Evolutionary conservation across 208 protist species (phyloP).

Genomic region (Wallacemonas sp.): DNA sequence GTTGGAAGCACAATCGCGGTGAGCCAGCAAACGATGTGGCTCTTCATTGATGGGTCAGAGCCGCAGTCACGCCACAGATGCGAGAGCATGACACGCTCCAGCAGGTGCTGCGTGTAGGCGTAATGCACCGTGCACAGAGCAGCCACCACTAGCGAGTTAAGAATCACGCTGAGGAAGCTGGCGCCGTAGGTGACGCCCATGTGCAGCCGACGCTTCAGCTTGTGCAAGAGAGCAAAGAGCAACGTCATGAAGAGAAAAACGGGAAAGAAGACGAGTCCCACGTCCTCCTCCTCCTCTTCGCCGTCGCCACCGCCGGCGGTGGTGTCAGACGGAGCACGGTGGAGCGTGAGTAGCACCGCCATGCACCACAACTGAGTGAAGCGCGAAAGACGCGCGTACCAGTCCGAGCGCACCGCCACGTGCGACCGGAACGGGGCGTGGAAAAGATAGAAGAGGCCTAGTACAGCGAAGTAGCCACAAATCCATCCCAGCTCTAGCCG

Average conservation of each 20-base stretch:
- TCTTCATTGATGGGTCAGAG: background rate
- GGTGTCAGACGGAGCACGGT: conserved; percentile 5
- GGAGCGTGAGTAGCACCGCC: conserved; percentile 16
- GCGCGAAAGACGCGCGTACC: conserved; percentile 27
- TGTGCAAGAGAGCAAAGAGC: conserved; percentile 20
- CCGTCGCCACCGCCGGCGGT: background rate
- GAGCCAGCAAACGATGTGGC: background rate
- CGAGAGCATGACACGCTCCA: background rate
- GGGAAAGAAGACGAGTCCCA: conserved; percentile 25
- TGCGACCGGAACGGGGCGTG: conserved; percentile 32
- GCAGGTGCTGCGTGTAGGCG: conserved; percentile 6
- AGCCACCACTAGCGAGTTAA: conserved; percentile 26
- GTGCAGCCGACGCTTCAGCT: conserved; percentile 14
- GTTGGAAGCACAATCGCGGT: background rate
- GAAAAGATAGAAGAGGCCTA: conserved; percentile 30
- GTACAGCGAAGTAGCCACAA: background rate
- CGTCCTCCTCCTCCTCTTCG: background rate
- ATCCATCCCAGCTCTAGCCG: background rate
- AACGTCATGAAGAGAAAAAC: conserved; percentile 17
- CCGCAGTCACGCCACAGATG: background rate
- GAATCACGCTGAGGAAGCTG: conserved; percentile 11
- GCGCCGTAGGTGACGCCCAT: conserved; percentile 26
- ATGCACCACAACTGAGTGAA: conserved; percentile 22
- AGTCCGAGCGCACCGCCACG: conserved; percentile 12
- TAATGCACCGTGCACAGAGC: conserved; percentile 29